Conservation (phyloP, 139 green algal genomes). For the Nannochloris sp. region DNA sequence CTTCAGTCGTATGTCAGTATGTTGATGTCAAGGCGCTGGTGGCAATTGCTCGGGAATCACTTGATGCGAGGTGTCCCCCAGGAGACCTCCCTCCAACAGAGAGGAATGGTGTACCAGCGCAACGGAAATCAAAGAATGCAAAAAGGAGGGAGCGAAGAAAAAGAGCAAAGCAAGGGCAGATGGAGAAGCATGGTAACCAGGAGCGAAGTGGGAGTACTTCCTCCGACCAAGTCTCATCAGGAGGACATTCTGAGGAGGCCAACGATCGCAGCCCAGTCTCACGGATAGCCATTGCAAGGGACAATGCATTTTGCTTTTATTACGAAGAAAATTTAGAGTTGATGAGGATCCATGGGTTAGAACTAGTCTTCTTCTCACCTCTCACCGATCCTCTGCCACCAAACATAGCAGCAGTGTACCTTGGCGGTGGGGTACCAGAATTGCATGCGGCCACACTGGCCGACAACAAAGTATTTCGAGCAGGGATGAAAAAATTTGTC, state of each 20-base stretch:
- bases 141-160: no score
- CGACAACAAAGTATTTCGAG: conserved; percentile 49
- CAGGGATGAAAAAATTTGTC: conserved; percentile 66
- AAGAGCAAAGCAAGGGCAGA: no score
- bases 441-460: conserved; percentile 51
- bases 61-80: no score
- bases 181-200: no score
- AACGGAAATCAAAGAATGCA: no score
- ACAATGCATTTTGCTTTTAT: conserved; percentile 78
- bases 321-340: conserved; percentile 62
- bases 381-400: conserved; percentile 71
- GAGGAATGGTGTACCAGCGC: no score
- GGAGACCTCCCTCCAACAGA: no score
- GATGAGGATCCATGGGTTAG: conserved; percentile 51
- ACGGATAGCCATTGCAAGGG: conserved; percentile 62
- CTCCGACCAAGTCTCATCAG: neutral
- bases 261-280: conserved; percentile 3
- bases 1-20: conserved; percentile 32
- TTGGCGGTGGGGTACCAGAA: conserved; percentile 77
- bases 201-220: neutral
- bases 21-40: conserved; percentile 56
- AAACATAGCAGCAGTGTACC: conserved; percentile 65
- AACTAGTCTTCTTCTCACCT: conserved; percentile 86
- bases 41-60: conserved; percentile 23
- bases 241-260: neutral